phyloP scores from a whole-genome alignment of 1,284 basidiomycete genomes.

The Ustilago loliicola region DNA sequence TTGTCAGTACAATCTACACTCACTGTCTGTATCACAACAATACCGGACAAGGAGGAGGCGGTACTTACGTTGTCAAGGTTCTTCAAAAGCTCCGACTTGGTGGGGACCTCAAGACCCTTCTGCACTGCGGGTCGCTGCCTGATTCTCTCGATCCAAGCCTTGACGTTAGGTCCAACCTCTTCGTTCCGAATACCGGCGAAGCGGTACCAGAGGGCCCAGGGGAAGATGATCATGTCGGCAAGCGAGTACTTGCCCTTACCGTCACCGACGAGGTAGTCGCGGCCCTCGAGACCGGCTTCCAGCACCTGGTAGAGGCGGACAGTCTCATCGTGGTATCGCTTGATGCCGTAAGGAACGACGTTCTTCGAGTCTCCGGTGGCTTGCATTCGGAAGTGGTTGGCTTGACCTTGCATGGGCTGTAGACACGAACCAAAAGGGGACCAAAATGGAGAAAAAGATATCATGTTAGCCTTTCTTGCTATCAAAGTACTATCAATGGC shows the following conservation, averaged over 20 bases:
- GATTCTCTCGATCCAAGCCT: constrained; percentile 49
- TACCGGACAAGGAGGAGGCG: not conserved
- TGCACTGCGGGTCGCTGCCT: constrained; percentile 38
- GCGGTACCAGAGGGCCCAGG: constrained; percentile 49
- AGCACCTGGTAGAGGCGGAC: constrained; percentile 58
- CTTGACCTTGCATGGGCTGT: constrained; percentile 57
- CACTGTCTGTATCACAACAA: not conserved
- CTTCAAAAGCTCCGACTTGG: constrained; percentile 29
- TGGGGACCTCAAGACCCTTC: constrained; percentile 37
- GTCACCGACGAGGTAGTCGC: constrained; percentile 60
- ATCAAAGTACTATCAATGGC: not conserved
- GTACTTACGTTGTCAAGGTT: constrained; percentile 48
- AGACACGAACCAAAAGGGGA: not conserved
- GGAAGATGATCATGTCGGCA: constrained; percentile 56
- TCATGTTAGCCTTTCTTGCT: not conserved
- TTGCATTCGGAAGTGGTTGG: constrained; percentile 58
- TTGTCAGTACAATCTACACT: not conserved
- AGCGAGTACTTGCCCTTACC: constrained; percentile 59
- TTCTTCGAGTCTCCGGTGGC: constrained; percentile 49
- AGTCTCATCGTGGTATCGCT: constrained; percentile 57
- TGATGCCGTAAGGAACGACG: constrained; percentile 55
- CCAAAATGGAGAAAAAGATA: not conserved
- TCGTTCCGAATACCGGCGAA: constrained; percentile 42
- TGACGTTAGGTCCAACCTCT: constrained; percentile 43
- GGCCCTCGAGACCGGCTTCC: constrained; percentile 46